Evolutionary conservation across 768 basidiomycete species (phyloP), one percentile per base, ranked within the genome.

Genomic region (Amanita jacksonii): DNA sequence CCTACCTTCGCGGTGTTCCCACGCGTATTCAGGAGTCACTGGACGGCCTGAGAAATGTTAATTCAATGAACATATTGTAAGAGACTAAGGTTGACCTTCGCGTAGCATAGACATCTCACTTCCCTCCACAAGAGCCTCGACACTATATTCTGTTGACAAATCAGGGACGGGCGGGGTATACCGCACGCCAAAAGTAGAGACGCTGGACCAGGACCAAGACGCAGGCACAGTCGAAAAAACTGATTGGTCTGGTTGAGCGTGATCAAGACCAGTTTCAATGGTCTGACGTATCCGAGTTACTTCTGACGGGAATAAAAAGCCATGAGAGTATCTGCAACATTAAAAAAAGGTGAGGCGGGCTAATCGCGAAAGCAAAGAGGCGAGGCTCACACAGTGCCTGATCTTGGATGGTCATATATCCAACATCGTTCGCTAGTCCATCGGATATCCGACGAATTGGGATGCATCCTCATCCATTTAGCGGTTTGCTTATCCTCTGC

Each of bases 361-460:
- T 28, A 22, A 15, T 27, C n/a, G n/a, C n/a, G n/a, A 47, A 36
- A 22, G 41, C 44, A 35, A 45, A 35, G 45, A 43, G 23, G 36
- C 31, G 22, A 42, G 15, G 23, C 20, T 31, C 86, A 92, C 80
- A 94, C 92, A 15, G 93, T 96, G 38, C 87, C 85, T 12, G 87
- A 80, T 38, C 90, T 82, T 1, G 94, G 94, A 63, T 97, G 94
- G 58, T 99, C 93, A 62, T 99, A 97, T 51, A 99, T 89, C 88
- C 90, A 94, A 62, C 94, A 98, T 20, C 83, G 77, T 57, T 99
- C 93, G 52, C 85, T 82, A 24, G 74, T 72, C 93, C 94, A 98
- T 34, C 89, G 77, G 31, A 99, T 77, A 52, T 84, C 74, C 22
- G 72, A 63, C 10, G 84, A 76, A 34, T 73, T 75, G 0, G 93